Evolutionary conservation across 2,329 filamentous ascomycete genomes (phyloP).

Genomic region (Myriosclerotinia duriaeana): DNA sequence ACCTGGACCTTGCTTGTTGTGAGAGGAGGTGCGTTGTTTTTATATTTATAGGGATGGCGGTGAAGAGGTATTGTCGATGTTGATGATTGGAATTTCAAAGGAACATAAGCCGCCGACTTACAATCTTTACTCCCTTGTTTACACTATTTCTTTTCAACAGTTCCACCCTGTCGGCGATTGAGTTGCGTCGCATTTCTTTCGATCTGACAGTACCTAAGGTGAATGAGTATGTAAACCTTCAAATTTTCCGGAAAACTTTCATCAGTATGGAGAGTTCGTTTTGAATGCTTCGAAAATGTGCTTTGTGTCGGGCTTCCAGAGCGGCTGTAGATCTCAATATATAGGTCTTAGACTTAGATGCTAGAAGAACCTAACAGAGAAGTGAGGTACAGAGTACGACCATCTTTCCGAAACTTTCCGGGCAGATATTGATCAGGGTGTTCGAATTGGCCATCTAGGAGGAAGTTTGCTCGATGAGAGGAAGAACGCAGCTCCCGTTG

Average conservation of each 20-base stretch:
- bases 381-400: neutral
- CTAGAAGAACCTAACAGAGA: neutral
- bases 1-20: constrained; percentile 5
- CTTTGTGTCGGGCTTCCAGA: neutral
- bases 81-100: neutral
- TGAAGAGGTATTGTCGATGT: neutral
- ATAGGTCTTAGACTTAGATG: neutral
- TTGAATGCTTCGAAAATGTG: neutral
- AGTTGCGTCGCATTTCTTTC: neutral
- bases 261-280: no score
- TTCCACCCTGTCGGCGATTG: neutral
- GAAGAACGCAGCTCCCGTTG: neutral
- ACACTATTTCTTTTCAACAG: no score
- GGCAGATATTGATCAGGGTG: neutral
- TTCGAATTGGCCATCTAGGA: neutral
- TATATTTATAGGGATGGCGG: neutral
- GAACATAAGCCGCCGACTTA: no score
- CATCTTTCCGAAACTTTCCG: neutral
- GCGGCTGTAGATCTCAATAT: neutral
- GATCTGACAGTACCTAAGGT: neutral
- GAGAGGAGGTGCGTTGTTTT: neutral
- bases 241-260: neutral
- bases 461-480: neutral
- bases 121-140: no score
- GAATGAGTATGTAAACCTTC: neutral